Base-by-base conservation (phyloP, 176 grass and related monocot genomes). In the Areca catechu region DNA sequence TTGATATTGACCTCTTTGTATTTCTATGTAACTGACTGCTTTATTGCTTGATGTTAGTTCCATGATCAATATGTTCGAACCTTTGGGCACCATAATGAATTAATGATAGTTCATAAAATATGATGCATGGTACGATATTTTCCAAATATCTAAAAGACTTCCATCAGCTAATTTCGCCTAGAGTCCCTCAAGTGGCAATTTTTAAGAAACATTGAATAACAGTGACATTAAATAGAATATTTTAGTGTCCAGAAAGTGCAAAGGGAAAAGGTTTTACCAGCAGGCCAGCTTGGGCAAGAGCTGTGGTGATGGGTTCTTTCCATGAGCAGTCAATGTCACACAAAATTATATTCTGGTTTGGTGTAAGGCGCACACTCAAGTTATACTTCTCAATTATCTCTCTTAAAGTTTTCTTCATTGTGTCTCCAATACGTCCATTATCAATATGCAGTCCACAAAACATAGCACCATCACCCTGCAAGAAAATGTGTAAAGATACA, bases 371-470 rank as follows among this genome's bases (percentile, higher is more conserved):
- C 66, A 89, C 88, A 76, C 85, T 72, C 62, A 98, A 65, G 58
- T 62, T 79, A 70, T 92, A 89, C 69, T 85, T 92, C 69, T 98
- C 93, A 77, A 98, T 92, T 83, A 98, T 85, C 24, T 85, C 81
- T 66, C 87, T 80, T 58, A 98, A 73, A 57, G 72, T 85, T 85
- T 88, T 85, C 83, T 98, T 98, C 62, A 70, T 72, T 28, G 63
- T 78, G 24, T 84, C 93, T 30, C 72, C 72, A n/a, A 98, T 78
- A 43, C 93, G 93, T 10, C 93, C 93, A 67, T 77, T 98, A 59
- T 98, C 93, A 83, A 98, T 68, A 80, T 98, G 86, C 48, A 98
- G 73, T 54, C 93, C 93, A 51, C 86, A 98, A 63, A 98, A 98
- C 60, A 98, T 60, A 73, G 76, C 71, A 5, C 93, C 87, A 85